Base-by-base conservation (phyloP, 768 basidiomycete species). In the Kockovaella imperatae region DNA sequence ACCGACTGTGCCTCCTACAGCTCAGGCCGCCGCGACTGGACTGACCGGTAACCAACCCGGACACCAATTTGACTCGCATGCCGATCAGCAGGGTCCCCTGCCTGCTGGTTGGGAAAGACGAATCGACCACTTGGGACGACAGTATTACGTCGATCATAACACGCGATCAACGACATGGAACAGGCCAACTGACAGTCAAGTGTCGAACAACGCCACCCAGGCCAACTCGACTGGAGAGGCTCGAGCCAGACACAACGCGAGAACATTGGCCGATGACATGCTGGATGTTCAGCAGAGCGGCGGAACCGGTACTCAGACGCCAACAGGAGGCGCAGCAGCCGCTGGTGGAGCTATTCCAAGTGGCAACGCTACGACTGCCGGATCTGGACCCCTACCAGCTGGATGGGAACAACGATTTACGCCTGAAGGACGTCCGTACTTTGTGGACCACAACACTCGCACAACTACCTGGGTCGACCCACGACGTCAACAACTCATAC, bases 401-500 rank as follows among this genome's bases (percentile, higher is more conserved):
- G 95, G 95, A 2, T 99, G 95, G 95, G 95, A 99, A 69, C 95
- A 97, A 74, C 81, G 95, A 30, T 93, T 91, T 74, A 99, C 95
- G 2, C 90, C 91, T 0, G 95, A 99, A 74, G 95, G 95, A 17
- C 81, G 95, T 32, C 89, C 95, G 2, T 99, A 99, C 74, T 99
- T 95, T 71, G 95, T 99, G 42, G 95, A 99, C 70, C 95, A 99
- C 75, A 99, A 99, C 68, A 97, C 93, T 10, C 82, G 95, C 40
- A 97, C 95, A 17, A 97, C 95, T 26, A 99, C 95, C n/a, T 99
- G 95, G 95, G 91, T 97, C 20, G 95, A 99, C 69, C 95, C 95
- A 31, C 84, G 95, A 42, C 82, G 95, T 38, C 95, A 97, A 74
- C 89, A 90, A 10, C 80, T 97, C 52, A 84, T 97, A 51, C 89